Conservation (phyloP, 495 filamentous ascomycete species). For the Trichoderma orchidacearum region DNA sequence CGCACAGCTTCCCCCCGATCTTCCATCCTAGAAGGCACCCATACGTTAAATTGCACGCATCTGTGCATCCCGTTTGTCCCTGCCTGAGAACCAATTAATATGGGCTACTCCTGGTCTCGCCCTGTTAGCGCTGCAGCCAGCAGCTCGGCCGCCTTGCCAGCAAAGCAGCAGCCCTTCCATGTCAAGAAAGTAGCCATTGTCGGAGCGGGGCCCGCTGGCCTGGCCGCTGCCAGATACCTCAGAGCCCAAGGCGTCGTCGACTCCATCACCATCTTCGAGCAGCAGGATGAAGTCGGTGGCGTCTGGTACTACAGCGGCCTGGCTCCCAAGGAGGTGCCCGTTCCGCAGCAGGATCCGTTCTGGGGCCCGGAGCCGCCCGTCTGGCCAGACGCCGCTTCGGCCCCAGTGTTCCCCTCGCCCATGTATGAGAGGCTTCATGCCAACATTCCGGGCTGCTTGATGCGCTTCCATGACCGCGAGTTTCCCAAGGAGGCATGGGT, state of each 20-base stretch:
- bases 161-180: conserved; percentile 11
- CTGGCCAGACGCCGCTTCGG: conserved; percentile 6
- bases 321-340: conserved; percentile 13
- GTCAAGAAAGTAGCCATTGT: conserved; percentile 49
- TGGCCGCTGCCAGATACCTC: conserved; percentile 60
- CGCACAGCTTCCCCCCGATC: no score
- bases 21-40: no score
- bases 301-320: conserved; percentile 62
- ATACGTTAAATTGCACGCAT: neutral
- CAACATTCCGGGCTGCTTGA: conserved; percentile 74
- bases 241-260: conserved; percentile 58
- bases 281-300: conserved; percentile 60
- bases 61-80: no score
- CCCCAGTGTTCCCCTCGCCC: conserved; percentile 48
- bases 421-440: conserved; percentile 73
- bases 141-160: neutral
- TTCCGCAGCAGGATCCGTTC: conserved; percentile 27
- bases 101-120: neutral
- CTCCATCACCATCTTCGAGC: conserved; percentile 67
- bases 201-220: conserved; percentile 56
- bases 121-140: neutral
- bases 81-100: no score
- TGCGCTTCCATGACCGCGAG: conserved; percentile 60
- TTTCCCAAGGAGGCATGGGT: conserved; percentile 50
- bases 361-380: conserved; percentile 26